phyloP scores from a whole-genome alignment of 2,329 filamentous ascomycete species.

The Ophiocordyceps camponoti-leonardi region DNA sequence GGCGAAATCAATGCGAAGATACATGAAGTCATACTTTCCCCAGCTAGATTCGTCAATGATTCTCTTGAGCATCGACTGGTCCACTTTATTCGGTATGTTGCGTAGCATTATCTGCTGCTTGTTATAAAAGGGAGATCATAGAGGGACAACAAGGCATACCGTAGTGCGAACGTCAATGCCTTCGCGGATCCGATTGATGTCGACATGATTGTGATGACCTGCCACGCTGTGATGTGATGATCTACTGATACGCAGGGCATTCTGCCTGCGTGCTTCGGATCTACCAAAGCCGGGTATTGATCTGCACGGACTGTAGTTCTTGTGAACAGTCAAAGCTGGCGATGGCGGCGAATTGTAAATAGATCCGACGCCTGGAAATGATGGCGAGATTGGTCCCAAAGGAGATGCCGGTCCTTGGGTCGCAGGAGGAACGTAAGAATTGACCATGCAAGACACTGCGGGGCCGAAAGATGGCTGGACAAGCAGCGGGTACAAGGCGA shows the following conservation, averaged over 20 bases:
- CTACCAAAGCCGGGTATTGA: slow-evolving; percentile 15
- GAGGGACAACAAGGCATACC: slow-evolving; percentile 25
- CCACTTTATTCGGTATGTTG: slow-evolving; percentile 85
- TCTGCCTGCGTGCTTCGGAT: slow-evolving; percentile 27
- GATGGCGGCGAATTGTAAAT: slow-evolving; percentile 15
- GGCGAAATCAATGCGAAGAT: slow-evolving; percentile 76
- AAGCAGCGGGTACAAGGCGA: slow-evolving; percentile 17
- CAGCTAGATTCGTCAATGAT: slow-evolving; percentile 64
- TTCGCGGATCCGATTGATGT: slow-evolving; percentile 39
- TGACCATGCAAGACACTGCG: slow-evolving; percentile 12
- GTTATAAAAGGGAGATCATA: slow-evolving; percentile 2
- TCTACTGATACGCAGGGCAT: slow-evolving; percentile 27
- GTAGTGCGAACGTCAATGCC: slow-evolving; percentile 62
- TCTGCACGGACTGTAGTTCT: slow-evolving; percentile 23
- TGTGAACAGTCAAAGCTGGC: slow-evolving; percentile 15
- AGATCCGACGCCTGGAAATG: slow-evolving; percentile 13
- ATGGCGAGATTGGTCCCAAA: slow-evolving; percentile 13
- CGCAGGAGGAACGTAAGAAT: slow-evolving; percentile 7
- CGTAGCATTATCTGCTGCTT: slow-evolving; percentile 65
- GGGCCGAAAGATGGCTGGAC: slow-evolving; percentile 12
- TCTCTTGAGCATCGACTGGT: slow-evolving; percentile 57
- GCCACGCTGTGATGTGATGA: slow-evolving; percentile 28
- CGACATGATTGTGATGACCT: slow-evolving; percentile 44
- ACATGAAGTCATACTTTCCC: slow-evolving; percentile 88
- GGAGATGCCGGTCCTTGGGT: slow-evolving; percentile 6